Evolutionary conservation across 108 stramenopile genomes (phyloP).

Genomic region (Skeletonema tropicum): DNA sequence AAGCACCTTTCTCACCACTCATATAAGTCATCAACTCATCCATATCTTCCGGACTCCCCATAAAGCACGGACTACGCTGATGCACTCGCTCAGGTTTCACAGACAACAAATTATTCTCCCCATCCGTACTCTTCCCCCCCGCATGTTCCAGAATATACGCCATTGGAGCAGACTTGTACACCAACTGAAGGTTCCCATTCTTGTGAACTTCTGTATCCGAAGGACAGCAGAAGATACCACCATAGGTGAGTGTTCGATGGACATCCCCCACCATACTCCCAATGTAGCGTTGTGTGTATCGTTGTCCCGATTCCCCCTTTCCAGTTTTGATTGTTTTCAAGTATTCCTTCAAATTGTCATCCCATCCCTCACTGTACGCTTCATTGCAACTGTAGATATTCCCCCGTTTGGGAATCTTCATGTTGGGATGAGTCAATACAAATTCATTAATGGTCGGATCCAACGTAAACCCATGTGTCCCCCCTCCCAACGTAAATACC

Average conservation of each 20-base stretch:
- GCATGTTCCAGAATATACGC: constrained; percentile 93
- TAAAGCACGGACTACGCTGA: constrained; percentile 82
- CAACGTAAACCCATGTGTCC: constrained; percentile 94
- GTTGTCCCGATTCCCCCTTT: constrained; percentile 60
- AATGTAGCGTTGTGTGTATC: constrained; percentile 92
- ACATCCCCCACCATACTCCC: constrained; percentile 99
- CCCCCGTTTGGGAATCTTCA: constrained; percentile 84
- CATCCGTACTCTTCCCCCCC: constrained; percentile 82
- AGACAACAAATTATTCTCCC: constrained; percentile 56
- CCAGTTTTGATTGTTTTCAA: constrained; percentile 77
- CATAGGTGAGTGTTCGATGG: constrained; percentile 97
- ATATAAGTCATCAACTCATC: constrained; percentile 75
- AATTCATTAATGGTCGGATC: constrained; percentile 97
- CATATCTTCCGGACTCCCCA: constrained; percentile 86
- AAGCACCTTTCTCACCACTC: constrained; percentile 4
- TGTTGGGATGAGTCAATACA: constrained; percentile 86
- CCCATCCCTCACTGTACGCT: constrained; percentile 91
- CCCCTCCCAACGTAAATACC: constrained; percentile 87
- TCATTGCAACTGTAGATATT: constrained; percentile 95
- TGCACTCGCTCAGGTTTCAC: constrained; percentile 73
- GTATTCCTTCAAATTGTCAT: constrained; percentile 74
- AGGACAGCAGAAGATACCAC: constrained; percentile 97
- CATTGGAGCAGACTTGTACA: constrained; percentile 95
- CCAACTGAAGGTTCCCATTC: constrained; percentile 85
- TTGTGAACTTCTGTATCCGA: constrained; percentile 74